Conservation (phyloP, 768 basidiomycete species). For the Leucocoprinus birnbaumii region DNA sequence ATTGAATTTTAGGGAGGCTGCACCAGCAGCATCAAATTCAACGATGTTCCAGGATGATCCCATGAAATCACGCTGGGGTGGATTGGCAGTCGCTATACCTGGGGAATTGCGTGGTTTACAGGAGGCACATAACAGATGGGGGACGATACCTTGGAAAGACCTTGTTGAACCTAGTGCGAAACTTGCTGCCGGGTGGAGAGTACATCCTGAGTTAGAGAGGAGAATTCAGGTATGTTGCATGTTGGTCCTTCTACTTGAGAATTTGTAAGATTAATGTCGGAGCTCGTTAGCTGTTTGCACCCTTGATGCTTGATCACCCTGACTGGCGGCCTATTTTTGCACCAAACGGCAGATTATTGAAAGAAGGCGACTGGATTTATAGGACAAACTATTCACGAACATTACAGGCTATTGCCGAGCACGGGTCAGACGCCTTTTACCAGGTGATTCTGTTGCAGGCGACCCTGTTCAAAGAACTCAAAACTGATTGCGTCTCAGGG, state of each 20-base stretch:
- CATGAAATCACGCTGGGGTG: constrained; percentile 62
- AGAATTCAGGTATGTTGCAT: constrained; percentile 41
- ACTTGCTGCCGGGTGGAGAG: constrained; percentile 78
- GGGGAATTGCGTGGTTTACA: constrained; percentile 88
- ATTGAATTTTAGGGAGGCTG: constrained; percentile 89
- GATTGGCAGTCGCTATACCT: constrained; percentile 86
- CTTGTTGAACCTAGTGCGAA: constrained; percentile 76
- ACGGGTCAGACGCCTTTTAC: constrained; percentile 85
- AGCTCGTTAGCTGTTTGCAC: constrained; percentile 31
- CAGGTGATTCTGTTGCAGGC: constrained; percentile 47
- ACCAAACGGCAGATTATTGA: constrained; percentile 65
- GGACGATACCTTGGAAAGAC: constrained; percentile 71
- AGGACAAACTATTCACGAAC: constrained; percentile 78
- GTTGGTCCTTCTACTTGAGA: background rate
- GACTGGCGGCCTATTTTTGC: constrained; percentile 88
- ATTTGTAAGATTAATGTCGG: background rate
- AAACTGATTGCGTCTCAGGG: constrained; percentile 47
- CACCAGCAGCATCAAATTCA: constrained; percentile 66
- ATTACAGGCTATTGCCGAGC: constrained; percentile 64
- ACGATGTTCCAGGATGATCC: constrained; percentile 74
- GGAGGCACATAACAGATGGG: constrained; percentile 83
- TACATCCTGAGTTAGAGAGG: constrained; percentile 72
- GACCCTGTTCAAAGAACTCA: too few relatives aligned
- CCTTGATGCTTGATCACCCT: constrained; percentile 59
- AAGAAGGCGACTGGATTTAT: constrained; percentile 71